Base-by-base conservation (phyloP, 306 rosid species). In the Gynostemma pentaphyllum region DNA sequence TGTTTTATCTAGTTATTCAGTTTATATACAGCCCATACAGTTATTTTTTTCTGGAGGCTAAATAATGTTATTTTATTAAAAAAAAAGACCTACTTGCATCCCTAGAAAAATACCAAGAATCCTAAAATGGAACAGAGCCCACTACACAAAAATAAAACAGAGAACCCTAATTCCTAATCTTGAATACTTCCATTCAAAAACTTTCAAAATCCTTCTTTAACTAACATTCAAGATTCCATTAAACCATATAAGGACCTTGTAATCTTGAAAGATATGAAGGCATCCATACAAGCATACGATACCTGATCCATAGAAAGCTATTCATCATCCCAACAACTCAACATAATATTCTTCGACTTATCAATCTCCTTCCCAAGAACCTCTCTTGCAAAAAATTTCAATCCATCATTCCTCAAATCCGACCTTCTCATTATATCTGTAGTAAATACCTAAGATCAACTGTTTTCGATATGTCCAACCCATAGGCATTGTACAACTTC, bases 261-360 rank as follows among this genome's bases (percentile, higher is more conserved):
- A 47, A 82, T 73, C 77, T 73, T 75, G 44, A 36, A 82, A 22
- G 87, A 76, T 15, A 76, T 10, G 23, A 75, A 82, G 11, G 87
- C 87, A 64, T 82, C 87, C 36, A 78, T 5, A 26, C 78, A 76
- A 41, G 87, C 87, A 56, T 82, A 82, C 67, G 50, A 76, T 2
- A 82, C 69, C 81, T 82, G 87, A 47, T 16, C 62, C 7, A 1
- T 41, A 49, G 29, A 59, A 0, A 78, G 87, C 79, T 75, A 76
- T n/a, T 49, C 60, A 59, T n/a, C 54, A 53, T 82, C 83, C 83
- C 87, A 82, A 48, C 81, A 22, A 53, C 87, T 74, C 83, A 76
- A 3, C 23, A 81, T 78, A 14, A 82, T 70, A 1, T 54, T 47
- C 51, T 16, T 73, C 18, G 87, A 78, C 76, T 82, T 82, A 13